Conservation (phyloP, 1,284 basidiomycete species). For the Tilletia indica region DNA sequence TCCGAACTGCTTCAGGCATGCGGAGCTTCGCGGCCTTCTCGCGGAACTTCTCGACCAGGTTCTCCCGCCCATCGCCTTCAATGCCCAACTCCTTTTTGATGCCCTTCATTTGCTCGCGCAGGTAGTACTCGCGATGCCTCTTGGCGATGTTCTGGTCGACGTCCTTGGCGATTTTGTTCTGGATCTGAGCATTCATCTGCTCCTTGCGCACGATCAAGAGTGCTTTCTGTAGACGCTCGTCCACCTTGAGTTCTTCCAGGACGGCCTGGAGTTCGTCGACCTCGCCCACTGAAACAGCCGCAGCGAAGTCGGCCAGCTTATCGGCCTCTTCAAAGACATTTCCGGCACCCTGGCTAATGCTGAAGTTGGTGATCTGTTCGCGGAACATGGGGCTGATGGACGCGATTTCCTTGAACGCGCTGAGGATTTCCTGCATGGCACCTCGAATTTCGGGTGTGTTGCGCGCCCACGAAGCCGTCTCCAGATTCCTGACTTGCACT, state of each 20-base stretch:
- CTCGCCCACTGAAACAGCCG: constrained; percentile 88
- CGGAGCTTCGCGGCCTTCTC: constrained; percentile 80
- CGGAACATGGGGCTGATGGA: constrained; percentile 96
- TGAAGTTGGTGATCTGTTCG: constrained; percentile 96
- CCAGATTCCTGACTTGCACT: constrained; percentile 81
- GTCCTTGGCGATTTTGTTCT: constrained; percentile 89
- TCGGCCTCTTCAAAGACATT: constrained; percentile 99
- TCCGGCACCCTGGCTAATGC: constrained; percentile 88
- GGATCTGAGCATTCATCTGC: constrained; percentile 92
- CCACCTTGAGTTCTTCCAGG: constrained; percentile 79
- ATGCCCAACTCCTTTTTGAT: constrained; percentile 99
- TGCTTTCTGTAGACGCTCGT: constrained; percentile 86
- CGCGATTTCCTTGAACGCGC: constrained; percentile 98
- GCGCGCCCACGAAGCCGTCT: constrained; percentile 79
- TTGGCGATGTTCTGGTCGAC: constrained; percentile 97
- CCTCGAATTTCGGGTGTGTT: constrained; percentile 72
- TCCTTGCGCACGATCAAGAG: constrained; percentile 95
- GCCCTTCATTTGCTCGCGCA: constrained; percentile 97
- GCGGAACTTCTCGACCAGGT: constrained; percentile 91
- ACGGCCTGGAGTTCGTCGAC: constrained; percentile 90
- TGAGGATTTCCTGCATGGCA: constrained; percentile 93
- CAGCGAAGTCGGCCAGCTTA: constrained; percentile 96
- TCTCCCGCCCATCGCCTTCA: constrained; percentile 96
- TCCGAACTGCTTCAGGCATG: constrained; percentile 88
- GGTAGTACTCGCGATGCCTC: constrained; percentile 92